Evolutionary conservation across 1,284 basidiomycete genomes (phyloP).

Genomic region (Boletellus dicymbophilus): DNA sequence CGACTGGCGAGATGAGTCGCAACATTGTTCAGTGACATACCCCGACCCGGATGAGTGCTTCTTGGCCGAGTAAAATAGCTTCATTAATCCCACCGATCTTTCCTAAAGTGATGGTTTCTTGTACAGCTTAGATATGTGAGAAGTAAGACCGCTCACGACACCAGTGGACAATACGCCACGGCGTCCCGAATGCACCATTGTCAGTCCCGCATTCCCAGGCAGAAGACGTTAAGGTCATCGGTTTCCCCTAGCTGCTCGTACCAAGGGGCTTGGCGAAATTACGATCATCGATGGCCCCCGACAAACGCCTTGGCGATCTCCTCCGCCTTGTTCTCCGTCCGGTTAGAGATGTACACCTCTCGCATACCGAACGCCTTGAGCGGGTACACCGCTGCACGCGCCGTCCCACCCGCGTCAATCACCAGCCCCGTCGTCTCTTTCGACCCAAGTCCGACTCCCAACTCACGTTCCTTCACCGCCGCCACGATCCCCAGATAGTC

Average conservation of each 20-base stretch:
- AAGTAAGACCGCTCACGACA: no score
- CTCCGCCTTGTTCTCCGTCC: slow-evolving; percentile 75
- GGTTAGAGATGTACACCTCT: slow-evolving; percentile 84
- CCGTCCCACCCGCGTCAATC: slow-evolving; percentile 92
- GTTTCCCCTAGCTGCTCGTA: no score
- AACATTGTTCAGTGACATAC: not conserved
- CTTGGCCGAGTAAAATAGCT: not conserved
- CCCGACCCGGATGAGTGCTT: not conserved
- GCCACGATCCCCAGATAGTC: slow-evolving; percentile 88
- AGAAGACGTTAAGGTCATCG: no score
- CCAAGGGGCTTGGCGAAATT: no score
- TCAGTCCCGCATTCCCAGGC: no score
- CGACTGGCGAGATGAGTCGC: not conserved
- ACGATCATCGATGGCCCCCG: no score
- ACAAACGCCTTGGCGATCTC: slow-evolving; percentile 65
- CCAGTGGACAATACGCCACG: no score
- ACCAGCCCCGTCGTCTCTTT: slow-evolving; percentile 66
- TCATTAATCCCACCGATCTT: slow-evolving; percentile 38
- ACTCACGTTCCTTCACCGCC: slow-evolving; percentile 46
- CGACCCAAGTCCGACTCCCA: not conserved
- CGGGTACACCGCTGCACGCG: slow-evolving; percentile 91
- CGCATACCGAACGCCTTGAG: slow-evolving; percentile 69
- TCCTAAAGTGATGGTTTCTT: no score
- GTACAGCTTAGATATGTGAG: no score
- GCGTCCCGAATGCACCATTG: no score